A percentile compares a stretch with the other conserved stretches of the same genome.
phyloP scores from a whole-genome alignment of 2,329 filamentous ascomycete species.

The Cladosporium sp. region DNA sequence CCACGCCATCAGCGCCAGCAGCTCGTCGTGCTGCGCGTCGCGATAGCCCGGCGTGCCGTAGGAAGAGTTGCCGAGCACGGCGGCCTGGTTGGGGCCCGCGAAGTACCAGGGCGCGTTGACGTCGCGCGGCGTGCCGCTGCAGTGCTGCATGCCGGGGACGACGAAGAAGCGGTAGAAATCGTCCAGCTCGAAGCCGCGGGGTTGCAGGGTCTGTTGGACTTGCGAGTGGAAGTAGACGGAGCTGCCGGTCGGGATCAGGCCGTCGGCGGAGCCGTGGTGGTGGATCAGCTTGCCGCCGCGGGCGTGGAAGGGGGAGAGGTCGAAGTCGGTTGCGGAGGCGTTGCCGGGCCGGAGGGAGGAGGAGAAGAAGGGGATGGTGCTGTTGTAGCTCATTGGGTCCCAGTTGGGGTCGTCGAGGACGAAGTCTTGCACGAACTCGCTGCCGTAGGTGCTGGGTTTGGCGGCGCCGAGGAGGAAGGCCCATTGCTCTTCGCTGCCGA shows the following conservation, averaged over 20 bases:
- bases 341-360: constrained; percentile 44
- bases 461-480: constrained; percentile 33
- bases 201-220: constrained; percentile 35
- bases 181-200: constrained; percentile 33
- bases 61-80: constrained; percentile 15
- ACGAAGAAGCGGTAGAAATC: constrained; percentile 42
- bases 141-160: constrained; percentile 44
- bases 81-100: constrained; percentile 36
- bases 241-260: constrained; percentile 47
- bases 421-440: constrained; percentile 41
- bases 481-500: constrained; percentile 38
- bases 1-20: constrained; percentile 37
- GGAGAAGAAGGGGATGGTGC: constrained; percentile 37
- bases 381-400: constrained; percentile 36
- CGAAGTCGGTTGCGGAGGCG: constrained; percentile 46
- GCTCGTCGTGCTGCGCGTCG: constrained; percentile 32
- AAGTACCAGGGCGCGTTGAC: constrained; percentile 45
- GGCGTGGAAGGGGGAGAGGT: constrained; percentile 43
- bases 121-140: constrained; percentile 31
- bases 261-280: constrained; percentile 44
- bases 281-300: constrained; percentile 39
- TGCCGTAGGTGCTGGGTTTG: constrained; percentile 35
- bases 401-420: constrained; percentile 36
- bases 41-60: constrained; percentile 30
- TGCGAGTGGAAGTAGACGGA: constrained; percentile 51